phyloP scores from a whole-genome alignment of 75 land plant species.

The Azolla pinnata region DNA sequence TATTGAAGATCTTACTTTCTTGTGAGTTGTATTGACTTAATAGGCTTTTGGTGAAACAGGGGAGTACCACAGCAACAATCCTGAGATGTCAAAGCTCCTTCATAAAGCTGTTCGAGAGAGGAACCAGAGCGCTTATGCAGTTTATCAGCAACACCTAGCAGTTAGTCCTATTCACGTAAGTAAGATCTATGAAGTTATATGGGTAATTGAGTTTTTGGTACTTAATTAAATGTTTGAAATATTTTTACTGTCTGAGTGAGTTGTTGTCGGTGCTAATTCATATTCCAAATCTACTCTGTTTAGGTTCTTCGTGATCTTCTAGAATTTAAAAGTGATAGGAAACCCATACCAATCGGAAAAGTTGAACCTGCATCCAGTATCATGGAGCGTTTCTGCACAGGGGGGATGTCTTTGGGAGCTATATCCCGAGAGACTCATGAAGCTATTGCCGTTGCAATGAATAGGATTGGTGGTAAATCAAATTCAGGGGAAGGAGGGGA shows the following conservation, averaged over 20 bases:
- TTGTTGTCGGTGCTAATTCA: background rate
- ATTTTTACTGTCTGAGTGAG: background rate
- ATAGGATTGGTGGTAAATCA: conserved; percentile 93
- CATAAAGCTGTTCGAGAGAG: conserved; percentile 96
- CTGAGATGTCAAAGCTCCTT: conserved; percentile 95
- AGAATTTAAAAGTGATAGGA: conserved; percentile 73
- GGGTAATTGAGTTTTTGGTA: background rate
- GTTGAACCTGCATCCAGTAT: conserved; percentile 80
- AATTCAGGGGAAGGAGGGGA: conserved; percentile 99
- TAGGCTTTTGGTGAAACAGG: conserved; percentile 35
- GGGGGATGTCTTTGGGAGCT: conserved; percentile 98
- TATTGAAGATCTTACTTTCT: background rate
- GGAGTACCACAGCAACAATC: conserved; percentile 97
- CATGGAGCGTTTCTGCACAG: conserved; percentile 89
- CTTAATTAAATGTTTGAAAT: background rate
- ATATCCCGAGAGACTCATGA: conserved; percentile 98
- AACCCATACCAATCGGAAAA: conserved; percentile 74
- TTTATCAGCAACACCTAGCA: conserved; percentile 91
- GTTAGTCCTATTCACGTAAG: conserved; percentile 86
- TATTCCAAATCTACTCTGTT: background rate
- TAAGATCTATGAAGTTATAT: background rate
- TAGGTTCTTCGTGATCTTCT: conserved; percentile 94
- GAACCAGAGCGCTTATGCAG: conserved; percentile 78
- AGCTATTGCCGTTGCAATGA: conserved; percentile 98
- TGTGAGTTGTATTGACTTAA: no score